Percentiles rank a stretch among this genome's conserved stretches.
Evolutionary conservation across 306 rosid species (phyloP).

Genomic region (Argentina anserina): DNA sequence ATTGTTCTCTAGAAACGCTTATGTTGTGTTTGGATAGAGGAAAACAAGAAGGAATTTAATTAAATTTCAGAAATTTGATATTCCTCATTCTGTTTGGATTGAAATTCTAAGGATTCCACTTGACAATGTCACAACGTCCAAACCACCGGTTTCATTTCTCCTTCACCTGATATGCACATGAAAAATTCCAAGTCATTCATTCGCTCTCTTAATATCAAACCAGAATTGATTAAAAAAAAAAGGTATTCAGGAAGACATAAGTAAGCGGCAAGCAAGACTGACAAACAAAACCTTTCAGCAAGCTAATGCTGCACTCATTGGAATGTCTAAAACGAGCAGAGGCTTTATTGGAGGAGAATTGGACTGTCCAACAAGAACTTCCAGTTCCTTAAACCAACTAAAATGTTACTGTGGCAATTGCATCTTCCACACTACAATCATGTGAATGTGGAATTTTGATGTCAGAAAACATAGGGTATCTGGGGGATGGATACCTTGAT

Average conservation of each 20-base stretch:
- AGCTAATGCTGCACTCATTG: too few relatives aligned
- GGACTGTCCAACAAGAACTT: neutral
- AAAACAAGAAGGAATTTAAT: too few relatives aligned
- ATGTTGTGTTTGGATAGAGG: too few relatives aligned
- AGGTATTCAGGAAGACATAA: too few relatives aligned
- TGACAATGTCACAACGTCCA: neutral
- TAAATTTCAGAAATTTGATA: neutral
- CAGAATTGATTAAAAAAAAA: neutral
- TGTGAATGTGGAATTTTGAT: too few relatives aligned
- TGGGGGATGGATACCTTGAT: too few relatives aligned
- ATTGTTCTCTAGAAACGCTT: neutral
- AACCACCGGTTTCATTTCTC: neutral
- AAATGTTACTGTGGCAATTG: too few relatives aligned
- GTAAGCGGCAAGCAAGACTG: too few relatives aligned
- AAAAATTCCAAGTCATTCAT: neutral
- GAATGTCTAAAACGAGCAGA: neutral
- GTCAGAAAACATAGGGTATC: too few relatives aligned
- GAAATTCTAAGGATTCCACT: neutral
- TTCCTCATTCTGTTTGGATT: neutral
- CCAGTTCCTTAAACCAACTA: too few relatives aligned
- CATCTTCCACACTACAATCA: too few relatives aligned
- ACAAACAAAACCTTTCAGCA: too few relatives aligned
- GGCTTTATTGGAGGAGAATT: neutral
- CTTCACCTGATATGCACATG: conserved; percentile 15
- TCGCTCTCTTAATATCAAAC: neutral